A percentile compares a stretch with the other conserved stretches of the same genome.
Evolutionary conservation across 768 basidiomycete species (phyloP).

Genomic region (Lanmaoa rubissima): DNA sequence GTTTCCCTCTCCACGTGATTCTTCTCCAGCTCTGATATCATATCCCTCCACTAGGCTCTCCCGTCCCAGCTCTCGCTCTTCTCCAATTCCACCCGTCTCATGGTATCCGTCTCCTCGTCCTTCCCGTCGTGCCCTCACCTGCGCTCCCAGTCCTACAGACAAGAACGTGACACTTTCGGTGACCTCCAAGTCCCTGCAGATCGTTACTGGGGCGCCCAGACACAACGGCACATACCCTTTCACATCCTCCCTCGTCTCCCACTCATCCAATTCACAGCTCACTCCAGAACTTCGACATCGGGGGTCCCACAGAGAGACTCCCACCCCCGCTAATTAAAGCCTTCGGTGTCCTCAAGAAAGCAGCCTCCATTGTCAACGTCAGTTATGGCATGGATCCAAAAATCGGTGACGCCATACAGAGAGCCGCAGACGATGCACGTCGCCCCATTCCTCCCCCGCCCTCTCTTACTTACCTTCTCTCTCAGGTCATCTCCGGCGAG

Average conservation of each 20-base stretch:
- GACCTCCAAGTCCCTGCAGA: slow-evolving; percentile 85
- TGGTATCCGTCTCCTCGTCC: slow-evolving; percentile 31
- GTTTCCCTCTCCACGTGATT: slow-evolving; percentile 22
- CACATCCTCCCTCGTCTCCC: not conserved
- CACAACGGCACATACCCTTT: slow-evolving; percentile 65
- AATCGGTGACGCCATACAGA: slow-evolving; percentile 83
- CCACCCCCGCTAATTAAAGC: slow-evolving; percentile 97
- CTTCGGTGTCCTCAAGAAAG: slow-evolving; percentile 96
- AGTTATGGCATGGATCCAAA: slow-evolving; percentile 88
- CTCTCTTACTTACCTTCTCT: slow-evolving; percentile 3
- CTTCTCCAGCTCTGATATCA: not conserved
- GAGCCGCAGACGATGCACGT: slow-evolving; percentile 90
- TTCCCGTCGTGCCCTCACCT: not conserved
- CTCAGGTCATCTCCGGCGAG: slow-evolving; percentile 92
- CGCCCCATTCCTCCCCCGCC: not conserved
- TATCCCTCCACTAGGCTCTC: not conserved
- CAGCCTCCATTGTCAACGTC: slow-evolving; percentile 88
- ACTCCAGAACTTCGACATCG: slow-evolving; percentile 97
- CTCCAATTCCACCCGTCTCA: slow-evolving; percentile 33
- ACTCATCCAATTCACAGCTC: slow-evolving; percentile 49
- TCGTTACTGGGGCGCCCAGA: slow-evolving; percentile 98
- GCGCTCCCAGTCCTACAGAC: slow-evolving; percentile 57
- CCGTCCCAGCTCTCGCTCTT: too few species aligned
- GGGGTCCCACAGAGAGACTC: slow-evolving; percentile 89
- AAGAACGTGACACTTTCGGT: slow-evolving; percentile 94